These are phyloP conservation scores for Ophiostoma sp. DNA, from an alignment of 2,329 filamentous ascomycete species.

Conservation along the genomic window DNA sequence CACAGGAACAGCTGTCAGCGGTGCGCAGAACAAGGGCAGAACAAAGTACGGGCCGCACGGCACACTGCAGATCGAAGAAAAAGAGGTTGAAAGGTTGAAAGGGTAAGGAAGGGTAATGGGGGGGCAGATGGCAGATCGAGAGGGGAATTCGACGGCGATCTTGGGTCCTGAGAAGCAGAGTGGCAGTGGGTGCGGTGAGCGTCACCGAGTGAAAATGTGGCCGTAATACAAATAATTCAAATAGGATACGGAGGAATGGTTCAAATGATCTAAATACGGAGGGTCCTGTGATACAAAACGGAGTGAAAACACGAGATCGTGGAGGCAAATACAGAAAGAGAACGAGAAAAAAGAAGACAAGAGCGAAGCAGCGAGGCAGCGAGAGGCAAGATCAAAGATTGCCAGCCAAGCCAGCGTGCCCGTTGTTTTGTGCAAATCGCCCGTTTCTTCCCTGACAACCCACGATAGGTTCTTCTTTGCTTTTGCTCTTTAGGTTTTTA, in stretches of 20 bases:
- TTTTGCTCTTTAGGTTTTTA: neutral
- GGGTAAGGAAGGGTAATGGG: neutral
- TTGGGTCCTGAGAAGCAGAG: neutral
- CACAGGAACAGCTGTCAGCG: neutral
- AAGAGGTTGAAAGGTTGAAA: neutral
- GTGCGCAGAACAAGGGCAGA: neutral
- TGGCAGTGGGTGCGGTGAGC: slow-evolving; percentile 7
- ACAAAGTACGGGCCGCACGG: slow-evolving; percentile 24
- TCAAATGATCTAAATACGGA: neutral
- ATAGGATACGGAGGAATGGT: neutral
- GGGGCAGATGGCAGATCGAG: slow-evolving; percentile 7
- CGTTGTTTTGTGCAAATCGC: neutral
- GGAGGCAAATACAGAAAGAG: neutral
- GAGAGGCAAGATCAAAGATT: neutral
- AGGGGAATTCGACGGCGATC: neutral
- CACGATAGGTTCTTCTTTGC: neutral
- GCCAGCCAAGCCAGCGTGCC: neutral
- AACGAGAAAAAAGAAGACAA: neutral
- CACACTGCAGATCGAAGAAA: slow-evolving; percentile 26
- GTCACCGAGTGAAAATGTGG: neutral
- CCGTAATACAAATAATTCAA: neutral
- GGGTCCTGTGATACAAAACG: neutral
- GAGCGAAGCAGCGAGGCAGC: neutral
- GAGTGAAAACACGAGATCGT: neutral
- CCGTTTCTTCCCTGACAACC: neutral